Conservation (phyloP, 768 basidiomycete species). For the Phylloporus arenicola region DNA sequence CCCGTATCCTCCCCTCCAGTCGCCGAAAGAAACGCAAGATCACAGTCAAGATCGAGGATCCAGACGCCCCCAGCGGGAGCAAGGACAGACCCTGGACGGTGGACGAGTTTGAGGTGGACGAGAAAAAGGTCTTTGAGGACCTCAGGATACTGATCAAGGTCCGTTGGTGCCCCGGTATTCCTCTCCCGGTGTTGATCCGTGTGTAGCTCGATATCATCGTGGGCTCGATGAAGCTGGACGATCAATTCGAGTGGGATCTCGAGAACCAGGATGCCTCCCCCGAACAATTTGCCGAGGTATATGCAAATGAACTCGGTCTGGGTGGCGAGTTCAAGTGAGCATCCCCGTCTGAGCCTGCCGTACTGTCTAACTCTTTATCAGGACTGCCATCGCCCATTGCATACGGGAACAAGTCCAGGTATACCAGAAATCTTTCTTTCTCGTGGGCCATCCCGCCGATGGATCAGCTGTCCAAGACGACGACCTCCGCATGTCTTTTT, state of each 20-base stretch:
- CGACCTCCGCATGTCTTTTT: slow-evolving; percentile 84
- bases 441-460: slow-evolving; percentile 82
- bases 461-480: slow-evolving; percentile 79
- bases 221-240: slow-evolving; percentile 87
- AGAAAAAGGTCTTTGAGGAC: slow-evolving; percentile 69
- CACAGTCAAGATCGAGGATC: slow-evolving; percentile 24
- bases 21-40: slow-evolving; percentile 42
- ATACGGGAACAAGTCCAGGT: slow-evolving; percentile 93
- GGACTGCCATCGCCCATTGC: slow-evolving; percentile 91
- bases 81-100: slow-evolving; percentile 47
- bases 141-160: slow-evolving; percentile 92
- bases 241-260: slow-evolving; percentile 98
- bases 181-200: slow-evolving; percentile 4
- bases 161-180: slow-evolving; percentile 16
- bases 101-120: slow-evolving; percentile 63
- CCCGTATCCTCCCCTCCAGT: slow-evolving; percentile 26
- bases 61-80: slow-evolving; percentile 19
- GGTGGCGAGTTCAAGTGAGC: slow-evolving; percentile 88
- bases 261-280: slow-evolving; percentile 75
- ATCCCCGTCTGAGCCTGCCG: not conserved
- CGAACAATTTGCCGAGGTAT: slow-evolving; percentile 88
- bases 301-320: slow-evolving; percentile 81
- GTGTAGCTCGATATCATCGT: slow-evolving; percentile 89
- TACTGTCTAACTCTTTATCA: slow-evolving; percentile 30
- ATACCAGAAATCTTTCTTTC: slow-evolving; percentile 87